These are phyloP conservation scores for Omphalea diandra DNA, from an alignment of 441 rosid genomes.

Conservation along the genomic window DNA sequence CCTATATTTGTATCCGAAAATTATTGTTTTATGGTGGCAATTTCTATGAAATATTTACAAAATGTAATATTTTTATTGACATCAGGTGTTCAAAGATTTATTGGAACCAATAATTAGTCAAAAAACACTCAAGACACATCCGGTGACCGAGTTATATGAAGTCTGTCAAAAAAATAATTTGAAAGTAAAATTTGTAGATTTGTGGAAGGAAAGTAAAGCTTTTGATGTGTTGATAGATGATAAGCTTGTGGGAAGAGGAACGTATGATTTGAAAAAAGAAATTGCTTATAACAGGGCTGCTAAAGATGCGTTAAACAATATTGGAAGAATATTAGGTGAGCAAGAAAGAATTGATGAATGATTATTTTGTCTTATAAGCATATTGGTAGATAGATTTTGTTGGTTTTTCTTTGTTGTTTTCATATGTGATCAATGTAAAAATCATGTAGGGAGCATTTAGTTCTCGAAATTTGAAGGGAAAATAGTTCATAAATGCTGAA, in stretches of 20 bases:
- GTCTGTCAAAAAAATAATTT: constrained; percentile 58
- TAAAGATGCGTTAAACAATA: constrained; percentile 49
- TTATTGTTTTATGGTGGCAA: no score
- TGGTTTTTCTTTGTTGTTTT: no score
- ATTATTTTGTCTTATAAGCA: no score
- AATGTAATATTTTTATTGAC: neutral
- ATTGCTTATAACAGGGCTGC: constrained; percentile 64
- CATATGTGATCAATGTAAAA: no score
- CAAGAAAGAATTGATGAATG: neutral
- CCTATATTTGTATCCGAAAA: no score
- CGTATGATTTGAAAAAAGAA: constrained; percentile 45
- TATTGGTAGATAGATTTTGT: no score
- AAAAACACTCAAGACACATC: constrained; percentile 41
- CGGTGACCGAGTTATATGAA: constrained; percentile 48
- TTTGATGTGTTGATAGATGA: constrained; percentile 41
- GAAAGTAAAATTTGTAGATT: constrained; percentile 40
- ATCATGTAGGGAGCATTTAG: no score
- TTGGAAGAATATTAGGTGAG: constrained; percentile 17
- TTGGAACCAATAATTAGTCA: constrained; percentile 54
- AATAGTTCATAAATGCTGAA: no score
- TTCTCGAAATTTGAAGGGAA: no score
- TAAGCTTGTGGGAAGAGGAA: constrained; percentile 41
- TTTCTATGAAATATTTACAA: no score
- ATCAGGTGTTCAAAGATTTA: constrained; percentile 47
- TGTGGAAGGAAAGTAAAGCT: constrained; percentile 42